Evolutionary conservation across 768 basidiomycete genomes (phyloP).

Genomic region (Boletus sensibilis): DNA sequence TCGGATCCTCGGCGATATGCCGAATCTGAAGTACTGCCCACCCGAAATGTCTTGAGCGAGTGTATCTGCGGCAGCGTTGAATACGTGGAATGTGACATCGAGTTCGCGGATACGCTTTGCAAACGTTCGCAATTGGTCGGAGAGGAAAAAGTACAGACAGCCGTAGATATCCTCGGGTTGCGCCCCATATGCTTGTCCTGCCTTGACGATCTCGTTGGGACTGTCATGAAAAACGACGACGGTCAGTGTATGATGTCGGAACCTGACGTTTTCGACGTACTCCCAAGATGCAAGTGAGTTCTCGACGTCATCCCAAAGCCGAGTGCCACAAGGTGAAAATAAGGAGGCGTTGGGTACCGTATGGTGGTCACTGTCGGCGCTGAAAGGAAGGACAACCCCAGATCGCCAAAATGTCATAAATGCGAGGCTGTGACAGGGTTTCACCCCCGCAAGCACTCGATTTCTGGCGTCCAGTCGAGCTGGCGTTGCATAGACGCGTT

Average conservation of each 20-base stretch:
- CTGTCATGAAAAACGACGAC: conserved; percentile 25
- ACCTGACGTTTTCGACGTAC: conserved; percentile 27
- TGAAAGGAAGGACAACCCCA: conserved; percentile 47
- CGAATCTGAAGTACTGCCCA: conserved; percentile 18
- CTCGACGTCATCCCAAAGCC: conserved; percentile 36
- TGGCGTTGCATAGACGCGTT: conserved; percentile 32
- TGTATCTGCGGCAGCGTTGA: conserved; percentile 35
- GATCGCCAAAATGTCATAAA: conserved; percentile 38
- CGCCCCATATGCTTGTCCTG: conserved; percentile 38
- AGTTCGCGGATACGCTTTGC: conserved; percentile 38
- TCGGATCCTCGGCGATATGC: conserved; percentile 25
- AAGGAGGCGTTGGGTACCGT: conserved; percentile 41
- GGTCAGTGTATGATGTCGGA: not conserved
- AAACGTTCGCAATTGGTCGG: conserved; percentile 40
- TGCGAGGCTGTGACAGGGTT: conserved; percentile 43
- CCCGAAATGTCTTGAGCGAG: conserved; percentile 39
- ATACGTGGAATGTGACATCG: conserved; percentile 35
- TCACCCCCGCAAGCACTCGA: conserved; percentile 36
- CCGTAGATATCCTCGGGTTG: conserved; percentile 44
- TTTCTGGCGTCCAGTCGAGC: conserved; percentile 42
- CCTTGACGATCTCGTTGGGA: conserved; percentile 37
- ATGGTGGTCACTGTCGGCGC: conserved; percentile 37
- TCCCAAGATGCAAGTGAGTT: conserved; percentile 51
- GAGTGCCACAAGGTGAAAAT: conserved; percentile 44
- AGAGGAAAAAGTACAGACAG: conserved; percentile 47